Base-by-base conservation (phyloP, 257 asterid genomes). In the Penstemon eatonii region DNA sequence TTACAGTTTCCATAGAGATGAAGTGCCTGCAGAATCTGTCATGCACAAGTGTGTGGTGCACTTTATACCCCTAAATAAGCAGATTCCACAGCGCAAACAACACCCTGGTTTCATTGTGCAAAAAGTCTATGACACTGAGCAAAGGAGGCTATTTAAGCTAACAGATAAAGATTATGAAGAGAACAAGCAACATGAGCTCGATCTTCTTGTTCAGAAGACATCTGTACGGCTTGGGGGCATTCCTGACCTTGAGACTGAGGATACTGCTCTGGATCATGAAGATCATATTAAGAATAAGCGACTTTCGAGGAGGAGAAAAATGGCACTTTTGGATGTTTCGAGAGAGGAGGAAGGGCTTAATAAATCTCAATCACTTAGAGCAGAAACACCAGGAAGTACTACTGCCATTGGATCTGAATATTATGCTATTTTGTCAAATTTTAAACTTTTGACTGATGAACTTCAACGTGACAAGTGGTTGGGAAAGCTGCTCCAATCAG, bases 51-150 rank as follows among this genome's bases (percentile, higher is more conserved):
- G 96, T 56, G 85, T 84, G 70, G 95, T 85, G 73, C 95, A 90
- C 79, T 93, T 88, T 75, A 72, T 93, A 63, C 96, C 98, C 43
- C 65, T 45, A 49, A 75, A 87, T 74, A 87, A 89, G 85, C 87
- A 84, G 78, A 86, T 85, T 61, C 97, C 96, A 54, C 44, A 49
- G 8, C 89, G 91, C 72, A 86, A 85, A 75, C 74, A 88, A 76
- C 95, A 87, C 82, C 97, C 96, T 15, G 96, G 97, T 40, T 93
- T 93, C 65, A 73, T 87, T 7, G 99, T 93, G 63, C 95, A 83
- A 72, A 84, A 81, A 45, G 97, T 93, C 19, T 93, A 93, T 51
- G 92, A 89, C 76, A 83, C 89, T 68, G 92, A 80, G 53, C 82
- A 62, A 72, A 82, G 75, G 82, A 83, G 73, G 81, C 84, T 90